Evolutionary conservation across 108 stramenopile genomes (phyloP).

Genomic region (Seminavis robusta): DNA sequence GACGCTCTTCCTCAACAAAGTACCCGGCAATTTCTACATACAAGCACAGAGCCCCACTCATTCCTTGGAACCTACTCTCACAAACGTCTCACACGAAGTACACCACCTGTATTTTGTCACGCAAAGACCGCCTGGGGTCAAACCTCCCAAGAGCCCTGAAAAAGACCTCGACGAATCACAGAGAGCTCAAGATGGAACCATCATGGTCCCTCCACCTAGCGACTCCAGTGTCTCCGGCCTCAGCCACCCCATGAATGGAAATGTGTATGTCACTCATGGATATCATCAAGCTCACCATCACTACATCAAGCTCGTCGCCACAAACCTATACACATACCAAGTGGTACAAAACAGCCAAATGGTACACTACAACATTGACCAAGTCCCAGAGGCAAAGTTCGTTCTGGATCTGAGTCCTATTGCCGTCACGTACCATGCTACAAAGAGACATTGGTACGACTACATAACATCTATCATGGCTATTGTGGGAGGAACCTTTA

Average conservation of each 20-base stretch:
- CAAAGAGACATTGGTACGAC: constrained; percentile 78
- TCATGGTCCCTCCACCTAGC: too few species aligned
- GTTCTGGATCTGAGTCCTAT: constrained; percentile 82
- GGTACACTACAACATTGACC: constrained; percentile 41
- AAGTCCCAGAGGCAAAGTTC: constrained; percentile 83
- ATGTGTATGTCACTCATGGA: constrained; percentile 55
- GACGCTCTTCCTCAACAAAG: constrained; percentile 85
- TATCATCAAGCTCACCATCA: constrained; percentile 91
- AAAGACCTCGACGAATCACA: constrained; percentile 76
- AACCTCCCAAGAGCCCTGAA: constrained; percentile 74
- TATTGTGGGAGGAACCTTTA: constrained; percentile 94
- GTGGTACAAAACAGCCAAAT: constrained; percentile 65
- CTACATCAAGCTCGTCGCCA: constrained; percentile 8
- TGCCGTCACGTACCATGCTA: constrained; percentile 39
- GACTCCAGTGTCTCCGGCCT: too few species aligned
- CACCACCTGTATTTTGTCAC: constrained; percentile 86
- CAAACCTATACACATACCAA: constrained; percentile 40
- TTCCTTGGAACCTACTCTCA: constrained; percentile 77
- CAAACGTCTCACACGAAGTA: constrained; percentile 89
- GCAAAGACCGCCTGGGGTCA: too few species aligned
- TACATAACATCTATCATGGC: constrained; percentile 91
- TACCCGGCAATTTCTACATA: constrained; percentile 96
- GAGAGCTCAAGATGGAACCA: too few species aligned
- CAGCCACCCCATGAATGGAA: constrained; percentile 84
- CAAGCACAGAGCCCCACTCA: constrained; percentile 76